Percentiles rank a stretch among this genome's conserved stretches.
phyloP scores from a whole-genome alignment of 805 yeast genomes.

The Ogataea thermomethanolica region DNA sequence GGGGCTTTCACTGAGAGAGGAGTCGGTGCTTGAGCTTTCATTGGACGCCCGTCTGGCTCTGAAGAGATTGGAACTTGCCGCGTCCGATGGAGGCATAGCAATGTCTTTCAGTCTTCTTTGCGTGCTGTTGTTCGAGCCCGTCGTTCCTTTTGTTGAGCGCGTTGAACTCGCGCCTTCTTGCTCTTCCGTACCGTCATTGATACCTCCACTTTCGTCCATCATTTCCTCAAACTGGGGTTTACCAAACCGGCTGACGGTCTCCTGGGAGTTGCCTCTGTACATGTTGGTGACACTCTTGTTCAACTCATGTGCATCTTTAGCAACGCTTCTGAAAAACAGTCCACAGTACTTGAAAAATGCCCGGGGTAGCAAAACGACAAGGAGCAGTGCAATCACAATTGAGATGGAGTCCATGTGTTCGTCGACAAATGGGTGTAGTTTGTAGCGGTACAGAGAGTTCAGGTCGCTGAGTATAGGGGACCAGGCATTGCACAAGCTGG shows the following conservation, averaged over 20 bases:
- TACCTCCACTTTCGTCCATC: slow-evolving; percentile 23
- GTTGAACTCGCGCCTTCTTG: slow-evolving; percentile 12
- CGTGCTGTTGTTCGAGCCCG: slow-evolving; percentile 9
- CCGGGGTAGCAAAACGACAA: slow-evolving; percentile 12
- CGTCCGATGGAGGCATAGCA: neutral
- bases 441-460: slow-evolving; percentile 10
- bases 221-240: slow-evolving; percentile 21
- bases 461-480: slow-evolving; percentile 20
- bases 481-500: slow-evolving; percentile 10
- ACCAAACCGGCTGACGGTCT: slow-evolving; percentile 12
- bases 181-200: slow-evolving; percentile 25
- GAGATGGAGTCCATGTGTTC: slow-evolving; percentile 18
- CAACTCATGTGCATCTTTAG: slow-evolving; percentile 25
- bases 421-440: slow-evolving; percentile 11
- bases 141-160: slow-evolving; percentile 6
- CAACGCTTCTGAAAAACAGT: slow-evolving; percentile 17
- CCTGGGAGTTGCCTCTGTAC: slow-evolving; percentile 22
- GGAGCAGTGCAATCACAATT: slow-evolving; percentile 11
- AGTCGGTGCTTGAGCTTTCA: slow-evolving; percentile 3
- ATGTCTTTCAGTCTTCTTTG: slow-evolving; percentile 4
- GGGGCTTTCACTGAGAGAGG: slow-evolving; percentile 4
- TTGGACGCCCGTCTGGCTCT: slow-evolving; percentile 3
- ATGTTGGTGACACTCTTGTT: slow-evolving; percentile 24
- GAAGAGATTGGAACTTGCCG: neutral
- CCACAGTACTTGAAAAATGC: slow-evolving; percentile 13